Evolutionary conservation across 306 rosid genomes (phyloP).

Genomic region (Prunus dulcis): DNA sequence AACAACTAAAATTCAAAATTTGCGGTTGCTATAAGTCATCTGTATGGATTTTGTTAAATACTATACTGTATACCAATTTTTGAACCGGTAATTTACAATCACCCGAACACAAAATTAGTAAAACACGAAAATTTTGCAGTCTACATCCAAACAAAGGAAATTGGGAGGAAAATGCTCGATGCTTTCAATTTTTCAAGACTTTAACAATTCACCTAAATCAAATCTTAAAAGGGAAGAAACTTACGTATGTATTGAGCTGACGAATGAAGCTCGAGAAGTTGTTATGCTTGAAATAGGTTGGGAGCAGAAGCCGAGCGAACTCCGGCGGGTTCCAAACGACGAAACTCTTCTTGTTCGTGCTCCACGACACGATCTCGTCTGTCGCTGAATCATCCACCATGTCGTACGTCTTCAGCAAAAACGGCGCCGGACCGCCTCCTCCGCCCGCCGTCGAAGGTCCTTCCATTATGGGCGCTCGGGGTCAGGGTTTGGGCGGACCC

Average conservation of each 20-base stretch:
- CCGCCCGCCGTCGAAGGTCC: conserved; percentile 29
- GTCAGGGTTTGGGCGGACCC: neutral
- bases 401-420: conserved; percentile 79
- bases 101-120: neutral
- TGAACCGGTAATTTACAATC: neutral
- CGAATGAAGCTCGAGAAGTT: conserved; percentile 99
- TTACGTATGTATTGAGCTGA: conserved; percentile 93
- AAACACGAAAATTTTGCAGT: neutral
- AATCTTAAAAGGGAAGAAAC: conserved; percentile 7
- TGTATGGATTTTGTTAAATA: no score
- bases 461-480: conserved; percentile 35
- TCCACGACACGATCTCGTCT: conserved; percentile 87
- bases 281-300: conserved; percentile 86
- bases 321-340: conserved; percentile 95
- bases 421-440: conserved; percentile 84
- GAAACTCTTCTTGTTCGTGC: conserved; percentile 63
- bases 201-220: neutral
- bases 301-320: conserved; percentile 78
- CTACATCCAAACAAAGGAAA: neutral
- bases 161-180: neutral
- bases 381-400: conserved; percentile 85
- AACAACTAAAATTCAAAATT: no score
- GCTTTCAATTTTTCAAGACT: neutral
- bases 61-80: no score
- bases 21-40: no score